Base-by-base conservation (phyloP, 176 grass and related monocot species). In the Oryza rufipogon region DNA sequence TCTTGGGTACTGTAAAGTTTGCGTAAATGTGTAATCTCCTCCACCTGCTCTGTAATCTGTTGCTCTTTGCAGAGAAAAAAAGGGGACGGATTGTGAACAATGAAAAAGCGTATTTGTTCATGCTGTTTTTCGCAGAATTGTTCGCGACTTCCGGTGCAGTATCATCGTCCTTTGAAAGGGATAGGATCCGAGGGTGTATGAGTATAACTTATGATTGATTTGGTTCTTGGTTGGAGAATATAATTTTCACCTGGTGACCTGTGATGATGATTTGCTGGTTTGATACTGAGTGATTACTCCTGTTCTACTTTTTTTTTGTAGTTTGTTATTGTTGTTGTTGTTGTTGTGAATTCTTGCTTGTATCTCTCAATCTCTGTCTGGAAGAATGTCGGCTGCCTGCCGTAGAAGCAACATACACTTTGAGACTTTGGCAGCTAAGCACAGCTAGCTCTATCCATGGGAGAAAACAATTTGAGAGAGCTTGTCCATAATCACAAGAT, bases 1-100 rank as follows among this genome's bases (percentile, higher is more conserved):
- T 68, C 74, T 73, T 64, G 19, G 64, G 66, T 78, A 48, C 38
- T 73, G 79, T 90, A 86, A 90, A 86, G 88, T 78, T 78, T 66
- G 73, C 83, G 61, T 86, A 82, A 82, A 82, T 81, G 30, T 82
- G 58, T 54, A 68, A 26, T 78, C 54, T 36, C 26, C 54, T 36
- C 26, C 64, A 70, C 83, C 34, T 41, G 25, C 46, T 86, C 54
- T 78, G 45, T 82, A 90, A 73, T 82, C 22, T 58, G 34, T 73
- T 51, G 45, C 34, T 67, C 46, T 5, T 36, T 49, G 38, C 25
- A 71, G 74, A 33, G 33, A 47, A 7, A 56, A 44, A 56, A 44
- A 70, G 54, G 25, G 48, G 32, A 72, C 32, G 6, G 54, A 71
- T 72, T 19, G 42, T 51, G 28, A 56, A 54, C 65, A 73, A 66